These are phyloP conservation scores for Monilinia polystroma DNA, from an alignment of 2,329 filamentous ascomycete species.

Conservation along the genomic window DNA sequence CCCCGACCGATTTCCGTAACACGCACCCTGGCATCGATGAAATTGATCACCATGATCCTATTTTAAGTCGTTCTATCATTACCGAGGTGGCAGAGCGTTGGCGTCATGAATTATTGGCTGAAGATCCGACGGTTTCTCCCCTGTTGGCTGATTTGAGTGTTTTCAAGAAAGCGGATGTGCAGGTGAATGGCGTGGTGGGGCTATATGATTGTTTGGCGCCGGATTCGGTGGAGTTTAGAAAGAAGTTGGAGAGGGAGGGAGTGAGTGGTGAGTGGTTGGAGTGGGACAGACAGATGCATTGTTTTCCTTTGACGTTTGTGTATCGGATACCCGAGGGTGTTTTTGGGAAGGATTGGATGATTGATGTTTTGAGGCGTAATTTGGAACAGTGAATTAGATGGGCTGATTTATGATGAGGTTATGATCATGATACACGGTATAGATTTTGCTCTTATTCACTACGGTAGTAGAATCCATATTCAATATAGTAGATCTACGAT, in stretches of 20 bases:
- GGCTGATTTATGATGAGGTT: background rate
- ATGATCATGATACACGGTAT: too few relatives aligned
- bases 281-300: slow-evolving; percentile 34
- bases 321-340: slow-evolving; percentile 12
- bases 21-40: slow-evolving; percentile 29
- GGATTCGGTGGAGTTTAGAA: slow-evolving; percentile 28
- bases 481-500: too few relatives aligned
- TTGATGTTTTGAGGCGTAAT: slow-evolving; percentile 14
- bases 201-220: slow-evolving; percentile 29
- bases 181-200: slow-evolving; percentile 31
- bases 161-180: slow-evolving; percentile 26
- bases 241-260: slow-evolving; percentile 25
- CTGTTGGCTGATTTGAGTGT: slow-evolving; percentile 28
- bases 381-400: background rate
- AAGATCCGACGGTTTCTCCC: slow-evolving; percentile 29
- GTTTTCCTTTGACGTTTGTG: slow-evolving; percentile 25
- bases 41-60: slow-evolving; percentile 25
- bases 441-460: too few relatives aligned
- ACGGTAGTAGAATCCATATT: too few relatives aligned
- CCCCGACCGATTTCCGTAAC: slow-evolving; percentile 30
- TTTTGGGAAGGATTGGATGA: slow-evolving; percentile 16
- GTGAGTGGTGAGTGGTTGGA: slow-evolving; percentile 31
- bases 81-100: slow-evolving; percentile 27
- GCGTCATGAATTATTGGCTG: slow-evolving; percentile 23
- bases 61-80: slow-evolving; percentile 27